Evolutionary conservation across 129 eudicot species (phyloP).

Genomic region (Saussurea involucrata): DNA sequence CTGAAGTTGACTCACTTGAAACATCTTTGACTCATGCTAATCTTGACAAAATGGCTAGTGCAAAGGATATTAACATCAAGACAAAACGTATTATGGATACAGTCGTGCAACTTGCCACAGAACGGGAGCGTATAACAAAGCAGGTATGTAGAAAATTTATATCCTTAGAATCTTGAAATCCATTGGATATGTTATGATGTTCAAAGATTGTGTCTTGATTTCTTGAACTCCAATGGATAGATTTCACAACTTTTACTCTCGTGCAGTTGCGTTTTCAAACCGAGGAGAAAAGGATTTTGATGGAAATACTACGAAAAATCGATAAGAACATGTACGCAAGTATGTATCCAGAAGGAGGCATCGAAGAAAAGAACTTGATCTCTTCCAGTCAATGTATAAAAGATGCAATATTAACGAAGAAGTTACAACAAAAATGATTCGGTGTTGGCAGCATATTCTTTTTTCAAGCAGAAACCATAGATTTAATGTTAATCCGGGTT

Average conservation of each 20-base stretch:
- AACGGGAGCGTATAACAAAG: conserved; percentile 74
- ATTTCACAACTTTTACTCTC: background rate
- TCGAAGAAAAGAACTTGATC: conserved; percentile 16
- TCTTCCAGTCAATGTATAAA: conserved; percentile 21
- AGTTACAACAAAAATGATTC: conserved; percentile 26
- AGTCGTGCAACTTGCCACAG: conserved; percentile 71
- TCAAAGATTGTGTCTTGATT: background rate
- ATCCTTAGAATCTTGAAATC: background rate
- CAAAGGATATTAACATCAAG: conserved; percentile 57
- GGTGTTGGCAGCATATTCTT: conserved; percentile 42
- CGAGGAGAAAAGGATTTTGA: conserved; percentile 59
- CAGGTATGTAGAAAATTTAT: conserved; percentile 45
- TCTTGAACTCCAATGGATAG: background rate
- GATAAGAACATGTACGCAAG: conserved; percentile 15
- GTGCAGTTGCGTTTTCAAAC: conserved; percentile 60
- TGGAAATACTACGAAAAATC: conserved; percentile 35
- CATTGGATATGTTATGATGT: background rate
- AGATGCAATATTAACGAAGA: conserved; percentile 22
- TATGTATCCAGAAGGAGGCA: conserved; percentile 16
- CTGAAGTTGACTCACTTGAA: conserved; percentile 51
- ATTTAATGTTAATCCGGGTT: conserved; percentile 25
- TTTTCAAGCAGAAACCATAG: conserved; percentile 13
- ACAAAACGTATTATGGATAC: conserved; percentile 70
- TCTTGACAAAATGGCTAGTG: conserved; percentile 48
- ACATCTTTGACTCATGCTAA: conserved; percentile 47